Base-by-base conservation (phyloP, 257 asterid genomes). In the Cordia subcordata region DNA sequence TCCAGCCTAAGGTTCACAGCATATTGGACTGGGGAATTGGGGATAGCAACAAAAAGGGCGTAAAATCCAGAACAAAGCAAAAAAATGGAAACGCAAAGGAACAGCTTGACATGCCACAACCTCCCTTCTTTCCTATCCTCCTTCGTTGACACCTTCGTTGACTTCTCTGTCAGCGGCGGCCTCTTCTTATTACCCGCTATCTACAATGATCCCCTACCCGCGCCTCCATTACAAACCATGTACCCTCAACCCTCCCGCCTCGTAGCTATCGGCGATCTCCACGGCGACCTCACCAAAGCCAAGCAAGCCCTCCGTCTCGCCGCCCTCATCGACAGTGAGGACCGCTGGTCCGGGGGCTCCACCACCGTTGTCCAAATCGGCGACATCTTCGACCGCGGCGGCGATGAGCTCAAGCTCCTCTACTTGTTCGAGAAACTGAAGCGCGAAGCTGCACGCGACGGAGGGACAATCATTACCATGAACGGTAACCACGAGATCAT, bases 401-500 rank as follows among this genome's bases (percentile, higher is more conserved):
- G 95, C 0, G 95, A 92, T 33, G 99, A 92, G 77, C 75, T 92
- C 37, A 92, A 92, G 63, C 35, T 92, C 64, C 66, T 92, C 53
- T 92, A 84, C 68, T 84, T 92, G 59, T 84, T 92, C 73, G 98
- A 90, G 81, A 87, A 83, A 38, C 55, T 92, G 78, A 81, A 77
- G 73, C 63, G 96, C 40, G 96, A 90, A 60, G 96, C 98, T 6
- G 80, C 74, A 4, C 78, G 49, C 55, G 66, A 62, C 2, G 93
- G 92, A 0, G 98, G 96, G 6, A 61, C 22, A 23, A 76, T 92
- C 13, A 74, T 88, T 42, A 88, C 96, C 12, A 80, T 92, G 93
- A 92, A 92, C 13, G 99, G 99, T 17, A 92, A 92, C 69, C 99
- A 92, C 44, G 99, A 92, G 62, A 86, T 84, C 50, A 92, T 92